Conservation (phyloP, 2,329 filamentous ascomycete genomes). For the Aureobasidium vineae region DNA sequence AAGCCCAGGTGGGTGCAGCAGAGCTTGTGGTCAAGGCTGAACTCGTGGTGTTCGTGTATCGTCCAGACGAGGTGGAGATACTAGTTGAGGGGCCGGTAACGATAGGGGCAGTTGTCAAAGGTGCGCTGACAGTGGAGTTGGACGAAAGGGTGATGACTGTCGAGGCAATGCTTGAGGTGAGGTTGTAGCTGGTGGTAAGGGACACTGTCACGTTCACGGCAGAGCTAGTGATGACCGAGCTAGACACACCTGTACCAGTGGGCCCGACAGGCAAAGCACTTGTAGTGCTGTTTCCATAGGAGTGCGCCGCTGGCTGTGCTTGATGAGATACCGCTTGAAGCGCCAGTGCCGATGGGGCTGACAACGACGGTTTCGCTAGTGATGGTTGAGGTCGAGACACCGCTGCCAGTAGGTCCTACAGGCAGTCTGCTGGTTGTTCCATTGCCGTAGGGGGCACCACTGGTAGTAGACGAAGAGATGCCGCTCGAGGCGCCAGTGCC, state of each 20-base stretch:
- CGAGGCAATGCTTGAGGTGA: slow-evolving; percentile 6
- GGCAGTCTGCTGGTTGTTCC: neutral
- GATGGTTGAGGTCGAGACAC: neutral
- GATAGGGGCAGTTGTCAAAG: slow-evolving; percentile 21
- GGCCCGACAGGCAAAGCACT: slow-evolving; percentile 10
- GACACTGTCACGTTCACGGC: neutral
- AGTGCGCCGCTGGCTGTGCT: slow-evolving; percentile 8
- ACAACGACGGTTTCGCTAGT: neutral
- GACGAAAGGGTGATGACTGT: neutral
- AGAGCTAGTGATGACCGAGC: neutral
- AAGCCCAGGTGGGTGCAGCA: neutral
- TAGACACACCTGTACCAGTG: slow-evolving; percentile 15
- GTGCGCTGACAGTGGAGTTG: neutral
- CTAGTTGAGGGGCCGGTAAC: slow-evolving; percentile 7
- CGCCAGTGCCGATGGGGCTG: slow-evolving; percentile 1
- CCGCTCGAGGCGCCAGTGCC: slow-evolving; percentile 17
- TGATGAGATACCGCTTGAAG: slow-evolving; percentile 2
- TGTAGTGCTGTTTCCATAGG: slow-evolving; percentile 20
- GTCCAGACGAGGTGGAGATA: neutral
- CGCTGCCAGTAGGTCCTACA: neutral
- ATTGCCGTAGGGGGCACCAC: neutral
- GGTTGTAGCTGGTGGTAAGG: slow-evolving; percentile 18
- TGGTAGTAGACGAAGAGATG: neutral
- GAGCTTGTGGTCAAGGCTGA: slow-evolving; percentile 23
- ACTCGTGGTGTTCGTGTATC: slow-evolving; percentile 14